These are phyloP conservation scores for Kokia cookei DNA, from an alignment of 441 rosid species.

Conservation along the genomic window DNA sequence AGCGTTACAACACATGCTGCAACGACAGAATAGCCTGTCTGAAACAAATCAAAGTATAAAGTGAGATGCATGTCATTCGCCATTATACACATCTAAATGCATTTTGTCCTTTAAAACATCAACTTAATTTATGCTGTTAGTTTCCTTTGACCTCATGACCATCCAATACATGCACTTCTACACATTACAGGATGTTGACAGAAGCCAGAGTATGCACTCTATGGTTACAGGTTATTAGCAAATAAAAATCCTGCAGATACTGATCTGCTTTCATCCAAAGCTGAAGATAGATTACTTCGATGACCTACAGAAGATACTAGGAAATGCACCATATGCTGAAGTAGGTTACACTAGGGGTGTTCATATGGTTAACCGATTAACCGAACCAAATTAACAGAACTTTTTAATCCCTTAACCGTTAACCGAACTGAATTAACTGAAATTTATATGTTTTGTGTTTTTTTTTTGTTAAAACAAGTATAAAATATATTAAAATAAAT, in stretches of 20 bases:
- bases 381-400: too few relatives aligned
- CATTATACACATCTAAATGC: background rate
- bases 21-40: slow-evolving; percentile 98
- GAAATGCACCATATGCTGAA: background rate
- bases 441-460: too few relatives aligned
- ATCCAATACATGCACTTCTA: background rate
- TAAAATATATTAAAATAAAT: too few relatives aligned
- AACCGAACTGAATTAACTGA: too few relatives aligned
- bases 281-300: background rate
- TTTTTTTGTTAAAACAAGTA: too few relatives aligned
- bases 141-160: background rate
- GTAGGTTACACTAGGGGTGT: background rate
- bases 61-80: background rate
- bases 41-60: slow-evolving; percentile 25
- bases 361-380: too few relatives aligned
- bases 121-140: background rate
- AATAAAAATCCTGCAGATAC: background rate
- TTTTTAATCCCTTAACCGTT: too few relatives aligned
- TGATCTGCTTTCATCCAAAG: background rate
- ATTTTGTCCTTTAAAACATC: background rate
- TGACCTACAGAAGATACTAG: background rate
- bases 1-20: slow-evolving; percentile 85
- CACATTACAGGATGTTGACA: background rate
- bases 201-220: background rate
- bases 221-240: background rate